Percentiles rank a stretch among this genome's conserved stretches.
Evolutionary conservation across 1,284 basidiomycete species (phyloP).

Genomic region (Entoloma clypeatum): DNA sequence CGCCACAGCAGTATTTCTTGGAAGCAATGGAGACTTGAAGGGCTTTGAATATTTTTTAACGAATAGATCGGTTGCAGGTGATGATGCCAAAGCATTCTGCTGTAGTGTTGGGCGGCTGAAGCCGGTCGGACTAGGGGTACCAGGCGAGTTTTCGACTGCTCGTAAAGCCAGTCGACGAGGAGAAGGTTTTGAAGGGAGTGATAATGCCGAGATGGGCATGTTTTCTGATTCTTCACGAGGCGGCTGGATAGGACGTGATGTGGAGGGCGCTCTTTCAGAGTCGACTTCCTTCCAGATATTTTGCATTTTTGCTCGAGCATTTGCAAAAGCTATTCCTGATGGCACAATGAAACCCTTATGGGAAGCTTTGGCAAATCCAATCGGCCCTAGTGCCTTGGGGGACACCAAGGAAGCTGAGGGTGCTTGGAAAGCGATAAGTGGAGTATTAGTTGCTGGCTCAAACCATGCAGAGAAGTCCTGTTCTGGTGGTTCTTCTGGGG

Average conservation of each 20-base stretch:
- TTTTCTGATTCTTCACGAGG: constrained; percentile 15
- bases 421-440: constrained; percentile 38
- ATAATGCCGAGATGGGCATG: constrained; percentile 22
- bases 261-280: constrained; percentile 13
- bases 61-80: constrained; percentile 17
- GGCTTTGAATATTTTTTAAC: constrained; percentile 33
- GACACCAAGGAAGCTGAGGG: constrained; percentile 16
- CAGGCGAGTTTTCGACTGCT: constrained; percentile 39
- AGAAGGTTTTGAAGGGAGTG: constrained; percentile 18
- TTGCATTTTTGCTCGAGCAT: constrained; percentile 51
- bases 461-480: constrained; percentile 59
- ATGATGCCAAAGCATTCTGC: constrained; percentile 18
- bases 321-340: constrained; percentile 54
- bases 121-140: constrained; percentile 33
- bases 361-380: constrained; percentile 33
- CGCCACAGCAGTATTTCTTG: constrained; percentile 6
- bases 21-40: constrained; percentile 58
- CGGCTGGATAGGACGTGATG: background rate
- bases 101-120: constrained; percentile 23
- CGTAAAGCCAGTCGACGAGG: constrained; percentile 39
- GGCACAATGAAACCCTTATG: constrained; percentile 42
- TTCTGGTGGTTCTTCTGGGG: constrained; percentile 41
- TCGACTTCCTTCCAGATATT: constrained; percentile 51
- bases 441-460: constrained; percentile 29
- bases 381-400: constrained; percentile 11